Percentiles rank a stretch among this genome's conserved stretches.
These are phyloP conservation scores for Fusarium luffae DNA, from an alignment of 2,329 filamentous ascomycete genomes.

Conservation along the genomic window DNA sequence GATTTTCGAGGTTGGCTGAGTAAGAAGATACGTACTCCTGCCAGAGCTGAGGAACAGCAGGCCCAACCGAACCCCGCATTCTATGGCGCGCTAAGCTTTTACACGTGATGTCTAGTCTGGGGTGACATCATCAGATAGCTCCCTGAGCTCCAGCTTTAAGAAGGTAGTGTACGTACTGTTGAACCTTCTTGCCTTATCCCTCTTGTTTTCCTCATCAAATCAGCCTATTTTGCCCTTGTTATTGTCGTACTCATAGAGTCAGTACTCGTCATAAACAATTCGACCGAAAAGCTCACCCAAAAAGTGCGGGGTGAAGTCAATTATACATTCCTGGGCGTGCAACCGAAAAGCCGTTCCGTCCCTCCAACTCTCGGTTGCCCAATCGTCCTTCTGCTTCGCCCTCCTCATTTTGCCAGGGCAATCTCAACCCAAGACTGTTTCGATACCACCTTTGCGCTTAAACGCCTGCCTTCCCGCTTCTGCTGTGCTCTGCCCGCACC, in stretches of 20 bases:
- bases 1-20: slow-evolving; percentile 9
- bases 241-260: slow-evolving; percentile 8
- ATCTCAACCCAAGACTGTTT: slow-evolving; percentile 36
- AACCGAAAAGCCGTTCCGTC: slow-evolving; percentile 46
- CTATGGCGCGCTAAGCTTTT: slow-evolving; percentile 37
- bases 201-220: slow-evolving; percentile 28
- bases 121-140: slow-evolving; percentile 47
- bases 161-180: slow-evolving; percentile 45
- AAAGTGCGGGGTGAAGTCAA: slow-evolving; percentile 45
- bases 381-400: slow-evolving; percentile 35
- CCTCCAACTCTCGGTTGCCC: slow-evolving; percentile 43
- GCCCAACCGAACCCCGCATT: slow-evolving; percentile 46
- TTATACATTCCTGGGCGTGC: slow-evolving; percentile 36
- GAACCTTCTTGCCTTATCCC: slow-evolving; percentile 21
- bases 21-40: slow-evolving; percentile 28
- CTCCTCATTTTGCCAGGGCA: slow-evolving; percentile 39
- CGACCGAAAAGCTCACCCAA: slow-evolving; percentile 21
- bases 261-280: slow-evolving; percentile 30
- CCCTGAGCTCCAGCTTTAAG: slow-evolving; percentile 45
- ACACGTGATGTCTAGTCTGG: slow-evolving; percentile 39
- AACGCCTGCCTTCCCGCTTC: slow-evolving; percentile 37
- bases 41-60: slow-evolving; percentile 23
- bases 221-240: slow-evolving; percentile 39
- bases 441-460: slow-evolving; percentile 33
- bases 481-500: slow-evolving; percentile 38